Evolutionary conservation across 441 rosid genomes (phyloP).

Genomic region (Euphorbia schlechtendalii): DNA sequence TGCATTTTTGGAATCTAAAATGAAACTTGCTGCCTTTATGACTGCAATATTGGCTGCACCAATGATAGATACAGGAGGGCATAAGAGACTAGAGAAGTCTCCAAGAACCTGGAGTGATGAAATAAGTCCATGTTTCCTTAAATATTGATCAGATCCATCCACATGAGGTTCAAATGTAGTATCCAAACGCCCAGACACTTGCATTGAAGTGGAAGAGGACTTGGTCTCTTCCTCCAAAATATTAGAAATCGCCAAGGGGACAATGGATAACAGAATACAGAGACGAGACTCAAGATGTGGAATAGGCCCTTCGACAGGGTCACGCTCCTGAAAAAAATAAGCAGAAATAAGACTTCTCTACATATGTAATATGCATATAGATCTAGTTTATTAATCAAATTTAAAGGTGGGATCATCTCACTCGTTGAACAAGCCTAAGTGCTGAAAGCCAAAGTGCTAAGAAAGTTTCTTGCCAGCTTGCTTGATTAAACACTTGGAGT

Average conservation of each 20-base stretch:
- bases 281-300: slow-evolving; percentile 65
- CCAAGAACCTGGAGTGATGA: slow-evolving; percentile 55
- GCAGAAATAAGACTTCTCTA: slow-evolving; percentile 15
- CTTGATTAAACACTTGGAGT: slow-evolving; percentile 42
- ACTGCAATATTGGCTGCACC: slow-evolving; percentile 50
- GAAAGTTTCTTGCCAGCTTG: slow-evolving; percentile 74
- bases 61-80: slow-evolving; percentile 43
- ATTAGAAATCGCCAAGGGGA: slow-evolving; percentile 53
- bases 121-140: slow-evolving; percentile 36
- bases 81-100: slow-evolving; percentile 45
- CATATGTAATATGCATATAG: background rate
- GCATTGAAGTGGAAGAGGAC: slow-evolving; percentile 22
- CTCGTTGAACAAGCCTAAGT: slow-evolving; percentile 68
- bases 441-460: slow-evolving; percentile 70
- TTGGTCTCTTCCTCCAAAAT: slow-evolving; percentile 33
- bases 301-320: slow-evolving; percentile 62
- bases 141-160: slow-evolving; percentile 24
- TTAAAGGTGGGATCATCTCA: slow-evolving; percentile 25
- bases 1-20: slow-evolving; percentile 32
- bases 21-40: slow-evolving; percentile 42
- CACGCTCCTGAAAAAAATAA: slow-evolving; percentile 38
- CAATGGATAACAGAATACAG: slow-evolving; percentile 50
- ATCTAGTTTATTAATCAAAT: background rate
- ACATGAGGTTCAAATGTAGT: slow-evolving; percentile 21
- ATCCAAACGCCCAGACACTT: slow-evolving; percentile 26